These are phyloP conservation scores for Gentiana straminea DNA, from an alignment of 257 asterid species.

Conservation along the genomic window DNA sequence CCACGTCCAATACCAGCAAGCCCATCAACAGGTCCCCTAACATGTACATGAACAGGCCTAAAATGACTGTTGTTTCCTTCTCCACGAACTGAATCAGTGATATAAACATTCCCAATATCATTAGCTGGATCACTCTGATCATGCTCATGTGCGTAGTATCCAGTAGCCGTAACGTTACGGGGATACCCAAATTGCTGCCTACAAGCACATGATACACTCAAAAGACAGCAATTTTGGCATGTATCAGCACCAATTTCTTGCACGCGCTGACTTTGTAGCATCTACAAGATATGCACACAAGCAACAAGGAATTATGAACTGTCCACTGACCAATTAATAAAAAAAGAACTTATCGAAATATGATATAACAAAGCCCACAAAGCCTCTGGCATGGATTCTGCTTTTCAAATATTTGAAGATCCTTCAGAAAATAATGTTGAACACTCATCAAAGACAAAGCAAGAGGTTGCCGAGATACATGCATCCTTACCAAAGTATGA, in stretches of 20 bases:
- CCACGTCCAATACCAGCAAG: constrained; percentile 97
- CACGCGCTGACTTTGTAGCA: constrained; percentile 89
- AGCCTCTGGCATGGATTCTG: background rate
- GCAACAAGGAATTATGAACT: constrained; percentile 7
- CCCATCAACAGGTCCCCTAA: constrained; percentile 81
- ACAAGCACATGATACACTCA: constrained; percentile 70
- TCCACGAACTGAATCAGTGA: constrained; percentile 60
- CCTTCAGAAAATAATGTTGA: no score
- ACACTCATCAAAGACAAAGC: background rate
- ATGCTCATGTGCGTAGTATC: constrained; percentile 64
- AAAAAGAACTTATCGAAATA: background rate
- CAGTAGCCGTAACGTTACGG: constrained; percentile 43
- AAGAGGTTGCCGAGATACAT: background rate
- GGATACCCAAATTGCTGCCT: constrained; percentile 60
- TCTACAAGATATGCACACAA: constrained; percentile 32
- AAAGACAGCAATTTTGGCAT: constrained; percentile 75
- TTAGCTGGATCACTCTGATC: constrained; percentile 48
- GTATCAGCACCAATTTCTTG: constrained; percentile 85
- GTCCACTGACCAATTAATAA: background rate
- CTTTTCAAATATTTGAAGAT: background rate
- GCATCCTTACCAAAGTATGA: background rate
- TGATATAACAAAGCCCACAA: no score
- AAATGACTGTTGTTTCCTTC: constrained; percentile 63
- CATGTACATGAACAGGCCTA: constrained; percentile 82
- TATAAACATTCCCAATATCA: constrained; percentile 54